These are phyloP conservation scores for Diversispora eburnea DNA, from an alignment of 192 early-diverging fungal species.

Conservation along the genomic window DNA sequence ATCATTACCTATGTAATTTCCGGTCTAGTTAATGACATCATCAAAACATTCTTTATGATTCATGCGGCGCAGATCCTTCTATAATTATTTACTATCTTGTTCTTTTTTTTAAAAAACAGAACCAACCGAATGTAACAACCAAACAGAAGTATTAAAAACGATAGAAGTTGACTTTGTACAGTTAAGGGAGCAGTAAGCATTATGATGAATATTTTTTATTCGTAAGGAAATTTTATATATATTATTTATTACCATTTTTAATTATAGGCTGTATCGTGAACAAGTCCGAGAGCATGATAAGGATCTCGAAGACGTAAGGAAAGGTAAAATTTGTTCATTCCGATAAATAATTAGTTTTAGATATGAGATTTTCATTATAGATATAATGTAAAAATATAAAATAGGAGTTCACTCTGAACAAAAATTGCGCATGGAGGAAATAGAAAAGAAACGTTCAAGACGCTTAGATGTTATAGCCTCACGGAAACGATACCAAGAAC, in stretches of 20 bases:
- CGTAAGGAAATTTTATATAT: background rate
- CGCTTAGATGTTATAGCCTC: constrained; percentile 5
- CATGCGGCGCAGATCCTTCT: no score
- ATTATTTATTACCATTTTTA: background rate
- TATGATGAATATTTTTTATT: background rate
- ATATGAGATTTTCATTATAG: background rate
- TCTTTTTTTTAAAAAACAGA: background rate
- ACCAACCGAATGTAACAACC: constrained; percentile 1
- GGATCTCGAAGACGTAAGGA: background rate
- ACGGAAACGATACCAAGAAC: constrained; percentile 2
- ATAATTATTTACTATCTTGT: no score
- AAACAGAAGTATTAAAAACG: background rate
- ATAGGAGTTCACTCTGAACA: constrained; percentile 13
- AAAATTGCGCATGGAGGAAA: constrained; percentile 16
- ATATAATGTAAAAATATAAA: background rate
- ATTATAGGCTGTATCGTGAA: background rate
- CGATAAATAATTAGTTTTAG: background rate
- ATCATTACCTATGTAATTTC: background rate
- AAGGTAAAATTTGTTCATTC: background rate
- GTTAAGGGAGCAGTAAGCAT: constrained; percentile 11
- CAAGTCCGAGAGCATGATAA: background rate
- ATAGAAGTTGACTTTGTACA: constrained; percentile 2
- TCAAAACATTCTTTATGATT: no score
- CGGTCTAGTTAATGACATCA: no score
- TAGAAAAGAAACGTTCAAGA: background rate